phyloP scores from a whole-genome alignment of 2,329 filamentous ascomycete genomes.

The Ceratocystis smalleyi region DNA sequence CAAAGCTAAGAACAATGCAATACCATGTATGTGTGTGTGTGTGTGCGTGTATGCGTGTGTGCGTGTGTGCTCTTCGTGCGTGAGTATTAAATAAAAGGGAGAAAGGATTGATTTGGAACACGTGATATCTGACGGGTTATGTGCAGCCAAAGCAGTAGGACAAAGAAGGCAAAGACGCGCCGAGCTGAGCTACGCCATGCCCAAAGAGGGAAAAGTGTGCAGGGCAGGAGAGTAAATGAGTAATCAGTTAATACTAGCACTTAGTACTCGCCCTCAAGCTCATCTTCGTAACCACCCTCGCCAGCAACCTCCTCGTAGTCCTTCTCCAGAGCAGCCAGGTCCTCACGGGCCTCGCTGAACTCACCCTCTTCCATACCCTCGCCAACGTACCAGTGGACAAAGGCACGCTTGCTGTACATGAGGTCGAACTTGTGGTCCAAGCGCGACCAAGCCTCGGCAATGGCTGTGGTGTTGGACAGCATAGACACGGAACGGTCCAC shows the following conservation, averaged over 20 bases:
- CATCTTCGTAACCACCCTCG: slow-evolving; percentile 51
- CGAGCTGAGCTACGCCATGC: too few relatives aligned
- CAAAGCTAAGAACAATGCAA: not conserved
- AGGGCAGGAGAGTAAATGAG: slow-evolving; percentile 10
- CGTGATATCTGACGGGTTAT: slow-evolving; percentile 12
- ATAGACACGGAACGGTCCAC: slow-evolving; percentile 52
- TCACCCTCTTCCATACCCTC: slow-evolving; percentile 89
- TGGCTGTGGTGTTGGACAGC: slow-evolving; percentile 62
- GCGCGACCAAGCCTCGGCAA: slow-evolving; percentile 57
- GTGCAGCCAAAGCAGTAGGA: slow-evolving; percentile 7
- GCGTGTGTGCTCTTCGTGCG: not conserved
- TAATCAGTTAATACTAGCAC: slow-evolving; percentile 12
- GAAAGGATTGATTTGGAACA: slow-evolving; percentile 10
- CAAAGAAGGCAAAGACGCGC: not conserved
- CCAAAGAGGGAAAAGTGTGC: not conserved
- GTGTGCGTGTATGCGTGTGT: too few relatives aligned
- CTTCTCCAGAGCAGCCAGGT: slow-evolving; percentile 70
- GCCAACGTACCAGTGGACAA: slow-evolving; percentile 68
- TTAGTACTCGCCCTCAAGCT: slow-evolving; percentile 68
- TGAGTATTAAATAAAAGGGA: slow-evolving; percentile 5
- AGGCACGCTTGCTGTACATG: slow-evolving; percentile 64
- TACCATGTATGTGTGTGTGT: too few relatives aligned
- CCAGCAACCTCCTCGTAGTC: slow-evolving; percentile 74
- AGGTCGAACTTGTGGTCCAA: slow-evolving; percentile 63
- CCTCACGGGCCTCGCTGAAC: slow-evolving; percentile 75